phyloP scores from a whole-genome alignment of 305 asterid genomes.

The Solanum chacoense region DNA sequence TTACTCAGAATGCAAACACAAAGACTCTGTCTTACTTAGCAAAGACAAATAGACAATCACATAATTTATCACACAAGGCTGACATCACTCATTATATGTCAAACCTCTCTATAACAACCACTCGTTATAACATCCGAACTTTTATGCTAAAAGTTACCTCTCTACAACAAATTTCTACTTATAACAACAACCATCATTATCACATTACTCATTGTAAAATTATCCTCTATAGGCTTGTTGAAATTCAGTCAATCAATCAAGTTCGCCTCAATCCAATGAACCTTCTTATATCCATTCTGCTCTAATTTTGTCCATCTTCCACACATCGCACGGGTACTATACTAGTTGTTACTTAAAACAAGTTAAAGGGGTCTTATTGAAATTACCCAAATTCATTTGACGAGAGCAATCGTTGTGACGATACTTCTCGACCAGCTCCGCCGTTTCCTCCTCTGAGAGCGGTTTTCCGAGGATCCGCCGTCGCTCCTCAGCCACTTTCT shows the following conservation, averaged over 20 bases:
- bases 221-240: neutral
- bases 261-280: neutral
- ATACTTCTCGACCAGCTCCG: slow-evolving; percentile 65
- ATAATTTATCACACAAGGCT: neutral
- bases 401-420: slow-evolving; percentile 64
- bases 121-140: neutral
- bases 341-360: neutral
- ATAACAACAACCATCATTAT: neutral
- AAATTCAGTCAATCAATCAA: neutral
- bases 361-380: neutral
- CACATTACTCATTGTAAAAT: neutral
- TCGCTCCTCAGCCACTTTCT: slow-evolving; percentile 39
- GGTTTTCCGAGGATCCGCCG: slow-evolving; percentile 50
- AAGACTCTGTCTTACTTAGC: neutral
- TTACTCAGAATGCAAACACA: neutral
- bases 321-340: fast-evolving
- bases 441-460: slow-evolving; percentile 50
- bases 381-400: slow-evolving; percentile 71
- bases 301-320: neutral
- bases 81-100: neutral
- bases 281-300: neutral
- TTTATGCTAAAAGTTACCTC: neutral
- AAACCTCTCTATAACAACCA: neutral
- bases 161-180: neutral
- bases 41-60: neutral